These are phyloP conservation scores for Carex parvula DNA, from an alignment of 176 grass and related monocot genomes.

Conservation along the genomic window DNA sequence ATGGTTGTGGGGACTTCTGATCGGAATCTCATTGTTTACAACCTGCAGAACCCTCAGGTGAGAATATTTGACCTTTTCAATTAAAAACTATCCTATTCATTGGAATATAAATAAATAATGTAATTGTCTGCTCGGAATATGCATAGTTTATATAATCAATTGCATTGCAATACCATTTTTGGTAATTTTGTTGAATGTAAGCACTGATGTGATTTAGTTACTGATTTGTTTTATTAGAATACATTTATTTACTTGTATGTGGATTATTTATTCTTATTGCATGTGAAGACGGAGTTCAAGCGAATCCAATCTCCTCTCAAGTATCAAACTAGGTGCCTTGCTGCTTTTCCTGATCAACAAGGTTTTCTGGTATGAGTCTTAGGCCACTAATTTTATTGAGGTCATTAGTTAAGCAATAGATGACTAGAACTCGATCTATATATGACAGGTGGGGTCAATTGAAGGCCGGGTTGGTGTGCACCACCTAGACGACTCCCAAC, in stretches of 20 bases:
- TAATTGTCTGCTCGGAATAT: constrained; percentile 30
- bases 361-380: constrained; percentile 77
- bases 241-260: background rate
- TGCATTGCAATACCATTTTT: background rate
- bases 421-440: constrained; percentile 23
- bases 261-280: background rate
- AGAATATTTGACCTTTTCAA: background rate
- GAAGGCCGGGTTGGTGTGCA: constrained; percentile 97
- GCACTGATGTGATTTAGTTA: background rate
- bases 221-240: background rate
- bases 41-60: constrained; percentile 95
- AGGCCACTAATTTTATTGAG: background rate
- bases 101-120: background rate
- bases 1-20: constrained; percentile 96
- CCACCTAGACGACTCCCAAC: constrained; percentile 85
- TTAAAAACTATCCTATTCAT: too few relatives aligned
- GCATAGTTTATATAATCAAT: too few relatives aligned
- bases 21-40: constrained; percentile 76
- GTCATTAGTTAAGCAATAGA: background rate
- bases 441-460: constrained; percentile 69
- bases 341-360: constrained; percentile 98
- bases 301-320: constrained; percentile 85
- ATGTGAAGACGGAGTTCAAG: constrained; percentile 77
- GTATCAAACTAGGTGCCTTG: constrained; percentile 80
- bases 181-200: background rate